Evolutionary conservation across 2,329 filamentous ascomycete species (phyloP).

Genomic region (Alternaria sp.): DNA sequence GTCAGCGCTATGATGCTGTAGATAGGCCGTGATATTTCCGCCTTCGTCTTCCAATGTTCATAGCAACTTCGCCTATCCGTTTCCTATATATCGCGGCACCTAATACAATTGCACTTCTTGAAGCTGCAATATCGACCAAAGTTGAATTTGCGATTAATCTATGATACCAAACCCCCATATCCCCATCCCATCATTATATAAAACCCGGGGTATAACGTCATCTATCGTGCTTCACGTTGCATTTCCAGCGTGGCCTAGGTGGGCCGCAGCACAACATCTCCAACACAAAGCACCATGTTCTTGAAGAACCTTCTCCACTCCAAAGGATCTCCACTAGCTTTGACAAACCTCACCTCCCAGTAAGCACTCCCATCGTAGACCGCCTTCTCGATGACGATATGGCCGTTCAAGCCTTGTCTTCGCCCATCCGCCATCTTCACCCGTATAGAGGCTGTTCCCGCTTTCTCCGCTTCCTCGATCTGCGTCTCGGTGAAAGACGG

Average conservation of each 20-base stretch:
- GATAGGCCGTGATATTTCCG: background rate
- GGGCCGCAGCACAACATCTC: constrained; percentile 73
- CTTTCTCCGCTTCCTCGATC: constrained; percentile 43
- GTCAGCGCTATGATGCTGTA: constrained; percentile 8
- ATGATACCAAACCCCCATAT: background rate
- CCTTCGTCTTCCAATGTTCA: background rate
- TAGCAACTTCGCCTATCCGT: background rate
- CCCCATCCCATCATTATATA: background rate
- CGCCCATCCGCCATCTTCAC: constrained; percentile 77
- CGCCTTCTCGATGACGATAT: constrained; percentile 76
- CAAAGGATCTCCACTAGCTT: constrained; percentile 92
- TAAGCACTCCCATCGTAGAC: constrained; percentile 69
- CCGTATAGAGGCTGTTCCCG: constrained; percentile 68
- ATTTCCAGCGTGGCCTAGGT: constrained; percentile 12
- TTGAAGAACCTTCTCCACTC: constrained; percentile 99
- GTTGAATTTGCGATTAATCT: background rate
- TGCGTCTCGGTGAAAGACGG: constrained; percentile 50
- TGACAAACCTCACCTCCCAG: constrained; percentile 84
- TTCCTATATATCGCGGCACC: background rate
- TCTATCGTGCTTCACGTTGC: background rate
- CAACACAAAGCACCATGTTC: constrained; percentile 85
- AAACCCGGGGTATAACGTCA: background rate
- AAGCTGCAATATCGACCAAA: background rate
- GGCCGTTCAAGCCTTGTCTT: constrained; percentile 74
- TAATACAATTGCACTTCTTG: background rate